Base-by-base conservation (phyloP, 2,329 filamentous ascomycete species). In the Phyllosticta capitalensis region DNA sequence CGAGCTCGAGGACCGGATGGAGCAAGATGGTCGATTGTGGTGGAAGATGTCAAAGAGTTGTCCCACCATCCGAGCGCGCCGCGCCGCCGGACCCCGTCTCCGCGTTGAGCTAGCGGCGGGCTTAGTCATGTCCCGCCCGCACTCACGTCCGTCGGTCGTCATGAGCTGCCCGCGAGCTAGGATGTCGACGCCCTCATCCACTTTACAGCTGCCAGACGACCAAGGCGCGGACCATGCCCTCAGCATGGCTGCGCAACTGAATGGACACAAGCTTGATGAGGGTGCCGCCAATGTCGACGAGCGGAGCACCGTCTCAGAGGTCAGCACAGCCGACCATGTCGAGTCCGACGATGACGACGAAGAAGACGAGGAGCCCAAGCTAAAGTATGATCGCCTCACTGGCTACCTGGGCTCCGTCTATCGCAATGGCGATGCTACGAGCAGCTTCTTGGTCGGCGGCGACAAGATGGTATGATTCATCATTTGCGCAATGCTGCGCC, bases 371-470 rank as follows among this genome's bases (percentile, higher is more conserved):
- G 92, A 97, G 74, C 95, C 94, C 26, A 88, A 87, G 69, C 83
- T 99, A 67, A 99, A 99, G 75, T 96, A 96, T 72, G 88, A 87
- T 55, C 87, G 90, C 54, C 76, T 97, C 65, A 97, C 94, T 7
- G 87, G 86, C 62, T 86, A 87, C 67, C 77, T 99, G 62, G 84
- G 82, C 24, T 79, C 87, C 51, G 83, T 96, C 33, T 99, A 99
- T 76, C 86, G 91, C 61, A 96, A 95, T 76, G 92, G 90, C 66
- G 94, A 99, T 81, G 90, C 91, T 66, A 96, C 92, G 24, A 96
- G 92, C 73, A 80, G 89, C 9, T 96, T 96, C 71, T 76, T 95
- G 55, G 90, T 95, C 55, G 89, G 89, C 49, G 92, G 92, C 56
- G 92, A 99, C 78, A 97, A 97, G 78, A 95, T 97, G 92, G 90